Percentiles rank a stretch among this genome's conserved stretches.
These are phyloP conservation scores for Arachnopeziza araneosa DNA, from an alignment of 2,329 filamentous ascomycete species.

Conservation along the genomic window DNA sequence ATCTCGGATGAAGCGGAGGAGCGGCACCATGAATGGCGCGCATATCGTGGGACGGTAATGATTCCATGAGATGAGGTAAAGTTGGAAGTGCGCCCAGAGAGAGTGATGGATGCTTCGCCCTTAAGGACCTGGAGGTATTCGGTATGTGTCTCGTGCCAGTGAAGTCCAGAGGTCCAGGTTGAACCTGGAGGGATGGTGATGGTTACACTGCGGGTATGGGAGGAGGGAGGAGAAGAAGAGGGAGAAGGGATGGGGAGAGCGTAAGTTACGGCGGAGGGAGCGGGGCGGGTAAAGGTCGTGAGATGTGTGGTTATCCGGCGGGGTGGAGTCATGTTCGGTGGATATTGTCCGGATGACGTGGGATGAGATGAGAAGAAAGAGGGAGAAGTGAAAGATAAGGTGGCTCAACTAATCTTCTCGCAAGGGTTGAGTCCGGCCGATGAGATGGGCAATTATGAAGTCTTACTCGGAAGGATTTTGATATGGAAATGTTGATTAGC, in stretches of 20 bases:
- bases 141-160: constrained; percentile 18
- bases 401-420: no score
- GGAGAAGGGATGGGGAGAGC: constrained; percentile 6
- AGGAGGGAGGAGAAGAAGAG: constrained; percentile 5
- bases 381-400: no score
- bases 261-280: constrained; percentile 5
- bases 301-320: neutral
- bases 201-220: constrained; percentile 6
- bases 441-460: no score
- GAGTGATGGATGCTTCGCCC: constrained; percentile 11
- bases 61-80: constrained; percentile 7
- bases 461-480: no score
- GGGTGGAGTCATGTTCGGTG: neutral
- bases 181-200: constrained; percentile 9
- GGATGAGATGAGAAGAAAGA: neutral
- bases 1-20: constrained; percentile 3
- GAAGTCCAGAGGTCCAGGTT: constrained; percentile 9
- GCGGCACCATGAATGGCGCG: constrained; percentile 16
- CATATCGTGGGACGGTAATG: constrained; percentile 8
- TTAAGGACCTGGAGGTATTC: constrained; percentile 14
- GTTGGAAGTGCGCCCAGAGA: constrained; percentile 3
- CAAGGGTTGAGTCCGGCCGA: no score
- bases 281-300: constrained; percentile 6
- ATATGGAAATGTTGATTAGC: neutral
- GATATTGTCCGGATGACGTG: neutral